Conservation (phyloP, 2,329 filamentous ascomycete species). For the Exophiala aquamarina region DNA sequence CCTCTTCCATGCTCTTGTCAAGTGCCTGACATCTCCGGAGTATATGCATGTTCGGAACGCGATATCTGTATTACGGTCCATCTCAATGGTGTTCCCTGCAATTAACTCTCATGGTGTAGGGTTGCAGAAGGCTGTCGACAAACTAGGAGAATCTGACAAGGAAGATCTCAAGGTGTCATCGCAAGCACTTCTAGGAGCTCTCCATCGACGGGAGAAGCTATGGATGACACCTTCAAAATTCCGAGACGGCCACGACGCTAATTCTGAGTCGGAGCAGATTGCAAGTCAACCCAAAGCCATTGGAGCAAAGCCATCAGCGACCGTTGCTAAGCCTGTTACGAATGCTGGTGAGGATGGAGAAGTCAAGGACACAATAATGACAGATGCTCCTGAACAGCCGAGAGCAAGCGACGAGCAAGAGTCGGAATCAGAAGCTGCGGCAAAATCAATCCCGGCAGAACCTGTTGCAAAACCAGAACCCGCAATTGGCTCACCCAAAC, state of each 20-base stretch:
- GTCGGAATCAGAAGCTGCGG: constrained; percentile 3
- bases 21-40: constrained; percentile 77
- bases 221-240: constrained; percentile 51
- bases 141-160: constrained; percentile 44
- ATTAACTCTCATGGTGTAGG: constrained; percentile 78
- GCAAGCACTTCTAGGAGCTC: constrained; percentile 49
- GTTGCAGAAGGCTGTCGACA: constrained; percentile 43
- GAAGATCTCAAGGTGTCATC: constrained; percentile 52
- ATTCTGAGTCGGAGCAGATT: constrained; percentile 13
- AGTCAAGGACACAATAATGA: constrained; percentile 47
- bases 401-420: constrained; percentile 17
- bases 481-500: constrained; percentile 14
- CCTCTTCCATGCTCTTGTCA: constrained; percentile 75
- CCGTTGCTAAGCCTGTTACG: constrained; percentile 28
- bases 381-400: constrained; percentile 31
- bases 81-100: constrained; percentile 80
- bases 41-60: constrained; percentile 99
- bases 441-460: too few relatives aligned
- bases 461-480: constrained; percentile 10
- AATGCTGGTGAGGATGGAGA: constrained; percentile 44
- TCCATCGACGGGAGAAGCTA: constrained; percentile 49
- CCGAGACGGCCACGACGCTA: constrained; percentile 29
- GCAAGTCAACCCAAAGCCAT: constrained; percentile 2
- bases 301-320: constrained; percentile 16
- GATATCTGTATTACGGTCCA: constrained; percentile 80